Base-by-base conservation (phyloP, 2,329 filamentous ascomycete species). In the Pseudocercospora macadamiae region DNA sequence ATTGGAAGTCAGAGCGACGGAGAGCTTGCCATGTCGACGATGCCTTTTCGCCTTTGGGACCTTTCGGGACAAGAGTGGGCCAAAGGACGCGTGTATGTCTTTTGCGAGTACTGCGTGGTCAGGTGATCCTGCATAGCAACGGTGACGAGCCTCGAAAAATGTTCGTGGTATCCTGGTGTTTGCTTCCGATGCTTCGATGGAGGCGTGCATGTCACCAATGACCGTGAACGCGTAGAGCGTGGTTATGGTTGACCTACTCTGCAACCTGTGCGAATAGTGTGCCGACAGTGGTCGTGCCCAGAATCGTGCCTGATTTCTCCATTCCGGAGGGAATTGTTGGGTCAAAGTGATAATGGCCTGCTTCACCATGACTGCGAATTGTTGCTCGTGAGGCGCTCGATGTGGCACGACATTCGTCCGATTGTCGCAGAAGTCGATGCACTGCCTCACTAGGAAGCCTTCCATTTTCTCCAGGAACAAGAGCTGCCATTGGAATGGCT, bases 31-130 rank as follows among this genome's bases (percentile, higher is more conserved):
- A 23, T 51, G 30, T 1, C 55, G 52, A 12, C 55, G 51, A 25
- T 49, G 44, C 39, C 52, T 58, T 28, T 51, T 39, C 8, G 59
- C 54, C 42, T 55, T 62, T 19, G 57, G 44, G 19, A 65, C 55
- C 25, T 68, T 63, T 14, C 39, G 49, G 7, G 70, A 64, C 12
- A 78, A 68, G 3, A 79, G 69, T 5, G 74, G 71, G 48, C 72
- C 73, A 57, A 82, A 81, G 28, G 80, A 77, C 37, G 75, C 74
- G 57, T 80, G 77, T 49, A 80, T 79, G 39, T 75, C 74, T 12
- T 74, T 74, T 3, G 73, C 74, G 21, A 82, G 67, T 9, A 78
- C 72, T 12, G 73, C 73, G 55, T 80, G 78, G 62, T 81, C 78
- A 1, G 76, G 75, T 37, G 77, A 79, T 26, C 75, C 74, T 14